Conservation (phyloP, 2,329 filamentous ascomycete species). For the Exophiala calicioides region DNA sequence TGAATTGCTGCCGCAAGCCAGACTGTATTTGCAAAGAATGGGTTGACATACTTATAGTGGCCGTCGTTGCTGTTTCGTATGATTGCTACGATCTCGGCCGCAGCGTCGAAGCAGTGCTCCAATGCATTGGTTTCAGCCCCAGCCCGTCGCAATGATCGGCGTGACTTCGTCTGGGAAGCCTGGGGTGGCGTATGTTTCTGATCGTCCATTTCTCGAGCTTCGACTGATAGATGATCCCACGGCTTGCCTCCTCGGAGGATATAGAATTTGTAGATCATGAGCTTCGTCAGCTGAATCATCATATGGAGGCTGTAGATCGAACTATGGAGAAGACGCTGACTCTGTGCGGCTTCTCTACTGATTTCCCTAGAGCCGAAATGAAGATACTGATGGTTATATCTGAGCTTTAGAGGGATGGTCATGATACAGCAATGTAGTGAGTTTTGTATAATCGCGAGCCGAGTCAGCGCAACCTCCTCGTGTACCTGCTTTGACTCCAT, state of each 20-base stretch:
- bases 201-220: not conserved
- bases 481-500: not conserved
- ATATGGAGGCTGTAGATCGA: conserved; percentile 37
- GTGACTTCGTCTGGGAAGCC: not conserved
- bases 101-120: conserved; percentile 36
- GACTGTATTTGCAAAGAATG: conserved; percentile 37
- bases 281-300: conserved; percentile 37
- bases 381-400: conserved; percentile 36
- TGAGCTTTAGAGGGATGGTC: conserved; percentile 35
- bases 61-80: conserved; percentile 29
- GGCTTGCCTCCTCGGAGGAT: not conserved
- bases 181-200: not conserved
- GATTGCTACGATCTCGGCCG: conserved; percentile 35
- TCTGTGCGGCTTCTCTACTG: not conserved
- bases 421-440: conserved; percentile 28
- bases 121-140: conserved; percentile 12
- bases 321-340: conserved; percentile 27
- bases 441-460: conserved; percentile 8
- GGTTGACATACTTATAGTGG: conserved; percentile 37
- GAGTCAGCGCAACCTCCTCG: no score
- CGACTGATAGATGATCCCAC: not conserved
- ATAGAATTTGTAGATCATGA: conserved; percentile 32
- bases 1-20: conserved; percentile 39
- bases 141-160: not conserved
- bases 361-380: conserved; percentile 1